Conservation (phyloP, 2,329 filamentous ascomycete species). For the Trichoderma pleuroti region DNA sequence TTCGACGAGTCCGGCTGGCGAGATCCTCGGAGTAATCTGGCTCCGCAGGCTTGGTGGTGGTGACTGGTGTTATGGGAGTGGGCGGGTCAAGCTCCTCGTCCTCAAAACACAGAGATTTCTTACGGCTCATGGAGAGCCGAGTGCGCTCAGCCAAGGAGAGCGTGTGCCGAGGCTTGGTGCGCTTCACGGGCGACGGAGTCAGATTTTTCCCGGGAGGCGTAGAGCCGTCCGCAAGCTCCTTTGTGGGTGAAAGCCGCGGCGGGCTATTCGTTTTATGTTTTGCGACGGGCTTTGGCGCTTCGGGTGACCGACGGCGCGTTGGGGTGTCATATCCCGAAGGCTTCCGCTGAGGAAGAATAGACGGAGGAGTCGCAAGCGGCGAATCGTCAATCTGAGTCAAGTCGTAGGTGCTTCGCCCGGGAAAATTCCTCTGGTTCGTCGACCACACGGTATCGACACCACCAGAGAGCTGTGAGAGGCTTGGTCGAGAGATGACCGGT, state of each 20-base stretch:
- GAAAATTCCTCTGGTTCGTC: slow-evolving; percentile 15
- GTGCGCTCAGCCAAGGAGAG: slow-evolving; percentile 74
- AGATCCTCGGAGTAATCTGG: slow-evolving; percentile 46
- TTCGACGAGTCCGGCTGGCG: slow-evolving; percentile 54
- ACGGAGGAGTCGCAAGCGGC: slow-evolving; percentile 3
- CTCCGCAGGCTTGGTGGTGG: slow-evolving; percentile 17
- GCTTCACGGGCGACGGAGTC: slow-evolving; percentile 56
- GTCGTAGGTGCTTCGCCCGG: slow-evolving; percentile 18
- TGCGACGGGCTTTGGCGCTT: neutral
- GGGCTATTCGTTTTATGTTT: neutral
- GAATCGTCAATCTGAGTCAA: slow-evolving; percentile 18
- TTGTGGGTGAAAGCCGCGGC: slow-evolving; percentile 38
- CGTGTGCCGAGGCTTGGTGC: slow-evolving; percentile 47
- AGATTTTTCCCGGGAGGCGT: slow-evolving; percentile 48
- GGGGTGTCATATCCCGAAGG: neutral
- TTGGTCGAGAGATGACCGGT: slow-evolving; percentile 27
- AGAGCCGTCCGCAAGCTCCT: slow-evolving; percentile 52
- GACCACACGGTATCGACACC: neutral
- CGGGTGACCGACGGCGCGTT: neutral
- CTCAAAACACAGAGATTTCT: slow-evolving; percentile 40
- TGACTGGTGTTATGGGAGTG: slow-evolving; percentile 9
- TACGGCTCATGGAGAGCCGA: slow-evolving; percentile 71
- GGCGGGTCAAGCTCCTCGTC: slow-evolving; percentile 31
- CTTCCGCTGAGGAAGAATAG: neutral
- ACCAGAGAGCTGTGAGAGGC: slow-evolving; percentile 9